A percentile compares a stretch with the other conserved stretches of the same genome.
These are phyloP conservation scores for Claviceps lovelessii DNA, from an alignment of 2,329 filamentous ascomycete species.

Conservation along the genomic window DNA sequence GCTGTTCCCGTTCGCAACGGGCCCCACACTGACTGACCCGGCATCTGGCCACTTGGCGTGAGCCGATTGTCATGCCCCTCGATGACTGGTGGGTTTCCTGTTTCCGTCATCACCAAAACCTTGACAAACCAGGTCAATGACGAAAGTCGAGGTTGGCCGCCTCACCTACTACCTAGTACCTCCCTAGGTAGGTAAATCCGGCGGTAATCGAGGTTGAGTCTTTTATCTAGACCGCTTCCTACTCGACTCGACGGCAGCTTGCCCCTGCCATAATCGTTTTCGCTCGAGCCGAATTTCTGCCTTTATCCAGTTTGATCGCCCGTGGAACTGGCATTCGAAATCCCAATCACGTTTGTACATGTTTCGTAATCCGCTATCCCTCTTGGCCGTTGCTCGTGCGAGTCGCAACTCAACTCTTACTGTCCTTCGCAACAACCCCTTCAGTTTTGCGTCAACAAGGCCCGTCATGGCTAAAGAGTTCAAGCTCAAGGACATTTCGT, in stretches of 20 bases:
- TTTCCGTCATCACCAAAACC: background rate
- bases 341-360: background rate
- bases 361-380: background rate
- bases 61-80: background rate
- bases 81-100: background rate
- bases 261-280: too few relatives aligned
- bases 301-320: too few relatives aligned
- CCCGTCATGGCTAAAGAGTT: slow-evolving; percentile 41
- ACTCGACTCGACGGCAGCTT: background rate
- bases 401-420: background rate
- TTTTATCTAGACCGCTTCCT: background rate
- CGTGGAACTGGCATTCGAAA: background rate
- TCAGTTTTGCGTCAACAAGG: slow-evolving; percentile 13
- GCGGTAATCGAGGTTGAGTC: background rate
- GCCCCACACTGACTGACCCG: background rate
- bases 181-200: background rate
- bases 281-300: background rate
- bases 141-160: background rate
- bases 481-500: slow-evolving; percentile 62
- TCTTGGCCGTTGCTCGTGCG: background rate
- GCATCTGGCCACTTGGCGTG: background rate
- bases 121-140: background rate
- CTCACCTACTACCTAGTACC: too few relatives aligned
- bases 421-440: background rate
- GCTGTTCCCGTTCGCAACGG: too few relatives aligned